phyloP scores from a whole-genome alignment of 176 grass and related monocot species.

The Zoysia pacifica region DNA sequence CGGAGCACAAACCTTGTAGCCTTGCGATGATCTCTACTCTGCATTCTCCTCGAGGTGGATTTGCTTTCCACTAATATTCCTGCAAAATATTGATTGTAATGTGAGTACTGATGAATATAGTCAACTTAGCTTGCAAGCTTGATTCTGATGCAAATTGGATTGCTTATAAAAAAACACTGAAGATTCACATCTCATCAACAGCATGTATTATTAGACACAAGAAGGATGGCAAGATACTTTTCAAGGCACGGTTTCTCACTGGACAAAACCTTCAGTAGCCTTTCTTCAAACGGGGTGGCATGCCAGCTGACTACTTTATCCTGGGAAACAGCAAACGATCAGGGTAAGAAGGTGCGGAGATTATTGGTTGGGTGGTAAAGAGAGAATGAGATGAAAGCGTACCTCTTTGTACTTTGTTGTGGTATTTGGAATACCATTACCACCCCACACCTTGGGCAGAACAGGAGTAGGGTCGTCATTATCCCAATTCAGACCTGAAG shows the following conservation, averaged over 20 bases:
- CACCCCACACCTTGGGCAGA: slow-evolving; percentile 49
- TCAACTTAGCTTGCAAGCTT: not conserved
- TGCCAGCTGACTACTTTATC: slow-evolving; percentile 83
- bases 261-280: slow-evolving; percentile 72
- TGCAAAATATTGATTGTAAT: slow-evolving; percentile 1
- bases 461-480: slow-evolving; percentile 35
- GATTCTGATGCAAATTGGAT: not conserved
- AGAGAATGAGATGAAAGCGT: slow-evolving; percentile 1
- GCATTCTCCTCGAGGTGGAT: slow-evolving; percentile 48
- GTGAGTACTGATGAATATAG: not conserved
- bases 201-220: no score
- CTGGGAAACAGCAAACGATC: slow-evolving; percentile 31
- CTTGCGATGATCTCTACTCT: slow-evolving; percentile 4
- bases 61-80: slow-evolving; percentile 46
- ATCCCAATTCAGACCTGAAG: slow-evolving; percentile 50
- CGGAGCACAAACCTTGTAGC: not conserved
- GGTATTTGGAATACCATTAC: slow-evolving; percentile 86
- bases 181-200: no score
- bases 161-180: no score
- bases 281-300: slow-evolving; percentile 83
- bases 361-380: not conserved
- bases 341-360: not conserved
- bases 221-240: slow-evolving; percentile 47
- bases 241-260: slow-evolving; percentile 57
- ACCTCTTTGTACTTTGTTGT: slow-evolving; percentile 94